Percentiles rank a stretch among this genome's conserved stretches.
These are phyloP conservation scores for Oehlia diaphana DNA, from an alignment of 192 early-diverging fungal species.

Conservation along the genomic window DNA sequence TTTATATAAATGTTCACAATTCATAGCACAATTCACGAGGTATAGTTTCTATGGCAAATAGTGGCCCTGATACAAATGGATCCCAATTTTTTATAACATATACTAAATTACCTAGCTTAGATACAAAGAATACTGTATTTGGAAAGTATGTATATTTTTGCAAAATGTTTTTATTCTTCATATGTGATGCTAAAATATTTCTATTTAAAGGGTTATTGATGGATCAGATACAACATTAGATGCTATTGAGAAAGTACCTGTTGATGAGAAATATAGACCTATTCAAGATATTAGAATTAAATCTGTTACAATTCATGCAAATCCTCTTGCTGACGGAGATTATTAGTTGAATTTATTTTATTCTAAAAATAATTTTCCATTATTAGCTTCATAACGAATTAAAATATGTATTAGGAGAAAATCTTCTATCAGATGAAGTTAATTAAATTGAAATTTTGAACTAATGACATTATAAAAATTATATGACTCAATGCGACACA, in stretches of 20 bases:
- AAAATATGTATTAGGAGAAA: no score
- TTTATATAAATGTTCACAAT: not conserved
- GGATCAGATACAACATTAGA: constrained; percentile 80
- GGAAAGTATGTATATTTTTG: constrained; percentile 63
- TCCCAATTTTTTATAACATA: constrained; percentile 93
- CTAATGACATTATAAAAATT: no score
- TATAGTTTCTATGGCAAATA: constrained; percentile 92
- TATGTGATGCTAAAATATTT: constrained; percentile 1
- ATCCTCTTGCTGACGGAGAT: constrained; percentile 80
- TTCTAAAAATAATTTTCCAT: no score
- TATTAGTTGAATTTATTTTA: constrained; percentile 1
- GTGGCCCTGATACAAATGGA: constrained; percentile 86
- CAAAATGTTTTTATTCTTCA: no score
- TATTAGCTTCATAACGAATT: no score
- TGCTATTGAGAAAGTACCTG: constrained; percentile 82
- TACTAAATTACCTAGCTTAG: constrained; percentile 81
- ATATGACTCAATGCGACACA: no score
- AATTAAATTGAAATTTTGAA: no score
- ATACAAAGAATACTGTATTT: constrained; percentile 90
- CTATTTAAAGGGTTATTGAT: constrained; percentile 71
- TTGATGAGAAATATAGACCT: constrained; percentile 81
- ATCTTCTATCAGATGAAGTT: no score
- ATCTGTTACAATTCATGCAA: constrained; percentile 88
- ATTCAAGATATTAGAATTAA: constrained; percentile 74
- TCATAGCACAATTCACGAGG: constrained; percentile 80